Base-by-base conservation (phyloP, 768 basidiomycete genomes). In the Russula emetica region DNA sequence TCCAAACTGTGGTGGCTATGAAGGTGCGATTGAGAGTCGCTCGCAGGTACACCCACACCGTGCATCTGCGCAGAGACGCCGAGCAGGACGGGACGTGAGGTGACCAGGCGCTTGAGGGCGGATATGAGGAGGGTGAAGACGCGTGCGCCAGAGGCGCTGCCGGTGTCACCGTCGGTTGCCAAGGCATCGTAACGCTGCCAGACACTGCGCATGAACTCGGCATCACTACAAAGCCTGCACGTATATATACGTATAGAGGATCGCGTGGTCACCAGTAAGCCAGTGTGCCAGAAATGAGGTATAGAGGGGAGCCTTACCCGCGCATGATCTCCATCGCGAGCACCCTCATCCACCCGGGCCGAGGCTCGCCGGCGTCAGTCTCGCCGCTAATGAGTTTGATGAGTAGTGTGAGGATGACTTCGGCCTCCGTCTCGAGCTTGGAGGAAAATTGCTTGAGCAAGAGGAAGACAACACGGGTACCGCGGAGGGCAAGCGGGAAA, bases 401-500 rank as follows among this genome's bases (percentile, higher is more conserved):
- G 40, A 65, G 55, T 3, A 61, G n/a, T 3, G 50, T 57, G 26
- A 65, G 64, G 40, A 61, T 55, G 36, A 42, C 63, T 18, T 97
- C 94, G 0, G 90, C 81, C 74, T 98, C 94, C 0, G 86, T 87
- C 59, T 80, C 78, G 52, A 99, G 79, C 69, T 96, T 88, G 42
- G 79, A 76, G 2, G 88, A 87, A 74, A 97, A 98, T 57, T 94
- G 91, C 68, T 96, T 95, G 61, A 98, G 81, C 8, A 98, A 82
- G 45, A 98, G 80, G 76, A 95, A 98, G 42, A 98, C 88, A 32
- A 98, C 92, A 2, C 96, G 89, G 1, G 90, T 95, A 64, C 93
- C 90, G 59, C 97, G 88, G 5, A 99, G 82, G 0, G 90, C 90
- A 56, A 95, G 80, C 0, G 95, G 92, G 73, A 98, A 98, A 3